A percentile compares a stretch with the other conserved stretches of the same genome.
Conservation (phyloP, 345 rosid species). For the Trapa incisa region DNA sequence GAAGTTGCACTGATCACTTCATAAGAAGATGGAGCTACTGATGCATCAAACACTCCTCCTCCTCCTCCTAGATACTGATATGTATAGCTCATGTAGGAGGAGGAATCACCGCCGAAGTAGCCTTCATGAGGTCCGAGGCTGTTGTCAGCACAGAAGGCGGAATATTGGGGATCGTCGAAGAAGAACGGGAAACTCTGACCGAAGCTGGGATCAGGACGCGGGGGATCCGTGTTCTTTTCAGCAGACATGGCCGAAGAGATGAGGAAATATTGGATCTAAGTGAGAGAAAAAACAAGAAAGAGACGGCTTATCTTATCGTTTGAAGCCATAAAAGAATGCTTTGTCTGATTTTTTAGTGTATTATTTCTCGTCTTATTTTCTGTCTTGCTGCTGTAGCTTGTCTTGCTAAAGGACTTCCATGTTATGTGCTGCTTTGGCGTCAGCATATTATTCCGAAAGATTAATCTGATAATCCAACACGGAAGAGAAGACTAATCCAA, state of each 20-base stretch:
- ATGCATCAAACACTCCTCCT: conserved; percentile 23
- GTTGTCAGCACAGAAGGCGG: background rate
- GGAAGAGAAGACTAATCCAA: too few relatives aligned
- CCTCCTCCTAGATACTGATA: conserved; percentile 25
- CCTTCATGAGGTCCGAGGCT: background rate
- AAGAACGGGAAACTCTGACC: conserved; percentile 10
- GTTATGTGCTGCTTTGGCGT: too few relatives aligned
- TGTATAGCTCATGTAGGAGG: conserved; percentile 24
- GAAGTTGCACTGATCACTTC: conserved; percentile 14
- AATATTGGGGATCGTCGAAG: background rate
- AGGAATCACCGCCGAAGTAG: conserved; percentile 1
- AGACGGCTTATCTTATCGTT: background rate
- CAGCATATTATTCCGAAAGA: too few relatives aligned
- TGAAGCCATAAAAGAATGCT: background rate
- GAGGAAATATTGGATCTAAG: background rate
- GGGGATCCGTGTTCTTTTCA: conserved; percentile 13
- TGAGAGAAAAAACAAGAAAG: conserved; percentile 6
- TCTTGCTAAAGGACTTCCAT: background rate
- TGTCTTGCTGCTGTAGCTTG: background rate
- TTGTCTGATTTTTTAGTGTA: background rate
- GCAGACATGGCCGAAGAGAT: conserved; percentile 19
- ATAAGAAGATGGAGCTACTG: conserved; percentile 25
- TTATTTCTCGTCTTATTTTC: background rate
- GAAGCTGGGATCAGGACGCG: conserved; percentile 20
- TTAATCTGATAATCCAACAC: too few relatives aligned